Percentiles rank a stretch among this genome's conserved stretches.
Conservation (phyloP, 2,329 filamentous ascomycete species). For the Cladosporium sphaerospermum region DNA sequence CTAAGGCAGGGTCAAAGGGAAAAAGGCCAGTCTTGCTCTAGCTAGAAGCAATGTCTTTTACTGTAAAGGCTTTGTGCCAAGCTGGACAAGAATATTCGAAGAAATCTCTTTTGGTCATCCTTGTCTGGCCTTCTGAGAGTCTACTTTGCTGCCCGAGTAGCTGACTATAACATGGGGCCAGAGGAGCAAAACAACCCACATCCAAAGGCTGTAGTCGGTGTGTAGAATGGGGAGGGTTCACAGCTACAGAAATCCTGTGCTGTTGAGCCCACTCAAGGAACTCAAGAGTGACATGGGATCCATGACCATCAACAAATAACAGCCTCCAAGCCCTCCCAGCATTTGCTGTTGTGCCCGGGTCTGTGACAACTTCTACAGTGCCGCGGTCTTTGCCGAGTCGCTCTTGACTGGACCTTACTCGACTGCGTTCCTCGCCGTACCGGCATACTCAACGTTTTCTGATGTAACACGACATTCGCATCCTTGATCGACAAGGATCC, state of each 20-base stretch:
- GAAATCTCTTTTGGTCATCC: slow-evolving; percentile 15
- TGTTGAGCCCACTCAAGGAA: slow-evolving; percentile 11
- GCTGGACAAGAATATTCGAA: slow-evolving; percentile 14
- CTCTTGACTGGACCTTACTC: neutral
- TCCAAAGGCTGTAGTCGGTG: slow-evolving; percentile 16
- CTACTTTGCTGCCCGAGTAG: slow-evolving; percentile 5
- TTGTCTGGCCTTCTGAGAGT: slow-evolving; percentile 6
- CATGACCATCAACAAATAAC: neutral
- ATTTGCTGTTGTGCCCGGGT: too few species aligned
- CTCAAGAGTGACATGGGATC: neutral
- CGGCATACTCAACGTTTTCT: neutral
- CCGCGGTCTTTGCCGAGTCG: neutral
- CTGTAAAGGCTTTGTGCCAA: slow-evolving; percentile 12
- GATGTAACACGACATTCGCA: neutral
- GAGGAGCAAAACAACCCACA: slow-evolving; percentile 15
- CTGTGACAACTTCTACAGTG: neutral
- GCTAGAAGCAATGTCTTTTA: slow-evolving; percentile 11
- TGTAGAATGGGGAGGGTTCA: neutral
- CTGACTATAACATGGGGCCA: slow-evolving; percentile 16
- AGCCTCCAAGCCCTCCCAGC: neutral
- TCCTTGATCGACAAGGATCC: neutral
- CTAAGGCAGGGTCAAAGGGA: slow-evolving; percentile 12
- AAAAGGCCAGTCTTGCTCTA: slow-evolving; percentile 14
- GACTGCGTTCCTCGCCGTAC: neutral
- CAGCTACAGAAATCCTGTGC: slow-evolving; percentile 12